phyloP scores from a whole-genome alignment of 2,329 filamentous ascomycete genomes.

The Graphium sp. region DNA sequence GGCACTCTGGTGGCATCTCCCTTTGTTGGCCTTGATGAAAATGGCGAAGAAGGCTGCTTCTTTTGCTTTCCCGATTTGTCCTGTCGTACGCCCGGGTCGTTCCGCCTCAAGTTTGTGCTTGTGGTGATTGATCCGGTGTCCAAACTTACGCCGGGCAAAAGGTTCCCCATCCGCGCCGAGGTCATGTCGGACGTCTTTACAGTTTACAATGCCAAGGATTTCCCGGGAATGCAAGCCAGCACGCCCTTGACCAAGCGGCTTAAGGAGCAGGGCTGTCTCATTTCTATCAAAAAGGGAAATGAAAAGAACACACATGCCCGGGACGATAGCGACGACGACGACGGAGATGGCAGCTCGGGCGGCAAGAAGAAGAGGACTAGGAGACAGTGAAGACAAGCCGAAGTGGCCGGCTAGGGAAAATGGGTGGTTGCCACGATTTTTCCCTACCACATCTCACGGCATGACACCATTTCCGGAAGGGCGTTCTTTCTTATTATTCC shows the following conservation, averaged over 20 bases:
- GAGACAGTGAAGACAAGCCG: too few relatives aligned
- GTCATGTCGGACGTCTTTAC: constrained; percentile 55
- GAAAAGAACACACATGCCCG: constrained; percentile 31
- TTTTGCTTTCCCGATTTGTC: constrained; percentile 76
- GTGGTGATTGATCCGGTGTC: constrained; percentile 50
- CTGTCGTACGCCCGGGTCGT: constrained; percentile 61
- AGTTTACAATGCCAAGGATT: constrained; percentile 73
- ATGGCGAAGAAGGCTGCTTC: constrained; percentile 59
- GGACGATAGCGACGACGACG: constrained; percentile 27
- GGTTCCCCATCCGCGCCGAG: constrained; percentile 31
- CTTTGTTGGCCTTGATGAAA: constrained; percentile 60
- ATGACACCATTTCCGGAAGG: too few relatives aligned
- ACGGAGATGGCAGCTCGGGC: constrained; percentile 15
- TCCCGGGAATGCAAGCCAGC: constrained; percentile 68
- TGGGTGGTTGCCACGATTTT: too few relatives aligned
- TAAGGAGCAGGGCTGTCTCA: constrained; percentile 66
- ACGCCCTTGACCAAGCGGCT: constrained; percentile 56
- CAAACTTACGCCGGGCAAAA: constrained; percentile 30
- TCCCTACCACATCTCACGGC: too few relatives aligned
- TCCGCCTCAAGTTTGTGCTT: constrained; percentile 57
- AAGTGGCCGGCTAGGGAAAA: too few relatives aligned
- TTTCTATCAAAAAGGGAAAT: constrained; percentile 76
- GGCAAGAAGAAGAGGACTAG: constrained; percentile 2
- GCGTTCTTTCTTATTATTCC: too few relatives aligned
- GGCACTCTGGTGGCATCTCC: constrained; percentile 62